Conservation (phyloP, 2,329 filamentous ascomycete genomes). For the Pseudovirgaria hyperparasitica region DNA sequence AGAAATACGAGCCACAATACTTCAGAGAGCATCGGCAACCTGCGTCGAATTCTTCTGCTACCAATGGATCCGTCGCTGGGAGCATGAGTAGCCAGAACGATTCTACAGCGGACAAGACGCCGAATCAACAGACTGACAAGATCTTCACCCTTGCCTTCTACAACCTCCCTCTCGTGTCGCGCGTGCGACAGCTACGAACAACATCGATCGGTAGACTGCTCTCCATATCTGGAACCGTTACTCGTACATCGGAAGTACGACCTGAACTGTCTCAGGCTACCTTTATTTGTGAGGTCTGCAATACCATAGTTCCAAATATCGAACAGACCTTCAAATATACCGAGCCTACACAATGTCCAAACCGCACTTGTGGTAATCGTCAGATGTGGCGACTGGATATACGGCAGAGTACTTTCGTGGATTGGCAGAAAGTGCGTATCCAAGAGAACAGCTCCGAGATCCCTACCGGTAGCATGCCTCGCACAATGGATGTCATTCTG, state of each 20-base stretch:
- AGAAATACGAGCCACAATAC: constrained; percentile 88
- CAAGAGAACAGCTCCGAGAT: constrained; percentile 99
- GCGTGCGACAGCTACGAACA: constrained; percentile 75
- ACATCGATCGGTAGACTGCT: constrained; percentile 84
- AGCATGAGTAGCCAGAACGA: constrained; percentile 47
- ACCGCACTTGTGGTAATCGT: constrained; percentile 74
- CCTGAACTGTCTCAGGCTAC: constrained; percentile 87
- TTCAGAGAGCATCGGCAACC: constrained; percentile 86
- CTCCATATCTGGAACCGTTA: constrained; percentile 94
- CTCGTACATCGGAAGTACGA: constrained; percentile 89
- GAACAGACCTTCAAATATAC: constrained; percentile 98
- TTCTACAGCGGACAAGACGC: constrained; percentile 55
- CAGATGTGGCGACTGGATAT: constrained; percentile 95
- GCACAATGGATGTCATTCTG: constrained; percentile 93
- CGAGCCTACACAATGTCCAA: constrained; percentile 91
- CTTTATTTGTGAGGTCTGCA: constrained; percentile 82
- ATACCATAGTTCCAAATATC: constrained; percentile 72
- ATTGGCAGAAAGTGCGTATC: constrained; percentile 97
- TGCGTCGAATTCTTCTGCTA: constrained; percentile 57
- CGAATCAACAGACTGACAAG: constrained; percentile 93
- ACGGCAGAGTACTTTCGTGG: constrained; percentile 90
- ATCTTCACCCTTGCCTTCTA: constrained; percentile 89
- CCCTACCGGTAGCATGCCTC: constrained; percentile 94
- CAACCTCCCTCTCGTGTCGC: constrained; percentile 76
- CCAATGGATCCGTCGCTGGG: constrained; percentile 48